A percentile compares a stretch with the other conserved stretches of the same genome.
phyloP scores from a whole-genome alignment of 306 rosid species.

The Amphicarpaea edgeworthii region DNA sequence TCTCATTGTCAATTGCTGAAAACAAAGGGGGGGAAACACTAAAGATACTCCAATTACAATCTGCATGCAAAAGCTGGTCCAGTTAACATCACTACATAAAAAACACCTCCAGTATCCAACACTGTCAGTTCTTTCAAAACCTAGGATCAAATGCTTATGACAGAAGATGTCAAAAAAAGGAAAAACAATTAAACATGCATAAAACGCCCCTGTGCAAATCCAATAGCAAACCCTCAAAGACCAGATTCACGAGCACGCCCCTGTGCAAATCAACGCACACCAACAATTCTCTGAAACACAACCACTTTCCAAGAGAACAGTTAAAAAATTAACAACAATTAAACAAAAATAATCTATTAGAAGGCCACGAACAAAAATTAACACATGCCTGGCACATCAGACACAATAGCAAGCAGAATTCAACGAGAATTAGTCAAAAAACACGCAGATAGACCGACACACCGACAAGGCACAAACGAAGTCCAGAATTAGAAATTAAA shows the following conservation, averaged over 20 bases:
- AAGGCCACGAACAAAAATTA: slow-evolving; percentile 12
- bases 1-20: not conserved
- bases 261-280: slow-evolving; percentile 34
- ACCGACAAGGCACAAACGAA: slow-evolving; percentile 21
- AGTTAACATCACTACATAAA: slow-evolving; percentile 16
- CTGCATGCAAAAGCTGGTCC: not conserved
- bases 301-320: not conserved
- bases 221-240: not conserved
- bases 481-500: not conserved
- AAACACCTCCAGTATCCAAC: slow-evolving; percentile 21
- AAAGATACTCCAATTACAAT: slow-evolving; percentile 29
- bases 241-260: not conserved
- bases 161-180: not conserved
- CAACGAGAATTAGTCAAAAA: slow-evolving; percentile 15
- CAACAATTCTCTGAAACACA: not conserved
- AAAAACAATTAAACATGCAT: slow-evolving; percentile 6
- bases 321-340: not conserved
- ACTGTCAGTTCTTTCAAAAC: slow-evolving; percentile 22
- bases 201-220: not conserved
- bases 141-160: slow-evolving; percentile 14
- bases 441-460: not conserved
- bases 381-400: not conserved
- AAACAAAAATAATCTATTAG: slow-evolving; percentile 19
- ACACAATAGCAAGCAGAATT: slow-evolving; percentile 31
- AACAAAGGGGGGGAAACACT: not conserved